These are phyloP conservation scores for Boletus speciosus DNA, from an alignment of 768 basidiomycete species.

Conservation along the genomic window DNA sequence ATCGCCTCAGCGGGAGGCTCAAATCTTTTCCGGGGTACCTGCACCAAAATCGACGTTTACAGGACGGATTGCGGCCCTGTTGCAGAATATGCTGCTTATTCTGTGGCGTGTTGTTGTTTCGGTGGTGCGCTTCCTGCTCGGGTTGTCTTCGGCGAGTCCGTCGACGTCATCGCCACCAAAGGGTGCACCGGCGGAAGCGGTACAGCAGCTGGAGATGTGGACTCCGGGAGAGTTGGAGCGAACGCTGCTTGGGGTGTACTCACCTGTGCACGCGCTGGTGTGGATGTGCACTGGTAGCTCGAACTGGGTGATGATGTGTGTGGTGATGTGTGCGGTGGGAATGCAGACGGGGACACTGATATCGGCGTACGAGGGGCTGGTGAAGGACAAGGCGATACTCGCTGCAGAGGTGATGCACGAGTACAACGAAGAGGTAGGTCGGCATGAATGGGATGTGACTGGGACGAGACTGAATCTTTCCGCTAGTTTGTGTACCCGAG, in stretches of 20 bases:
- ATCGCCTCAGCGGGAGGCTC: slow-evolving; percentile 31
- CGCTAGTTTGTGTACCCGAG: slow-evolving; percentile 80
- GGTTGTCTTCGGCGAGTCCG: slow-evolving; percentile 47
- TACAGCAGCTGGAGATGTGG: slow-evolving; percentile 83
- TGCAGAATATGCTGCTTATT: slow-evolving; percentile 36
- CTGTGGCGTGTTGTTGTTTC: slow-evolving; percentile 52
- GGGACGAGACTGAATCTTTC: neutral
- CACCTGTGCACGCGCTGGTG: slow-evolving; percentile 68
- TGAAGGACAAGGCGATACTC: slow-evolving; percentile 75
- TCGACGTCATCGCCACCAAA: slow-evolving; percentile 32
- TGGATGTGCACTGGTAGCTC: slow-evolving; percentile 69
- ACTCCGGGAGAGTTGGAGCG: slow-evolving; percentile 68
- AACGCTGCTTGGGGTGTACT: slow-evolving; percentile 70
- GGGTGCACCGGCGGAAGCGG: slow-evolving; percentile 42
- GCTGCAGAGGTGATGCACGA: slow-evolving; percentile 80
- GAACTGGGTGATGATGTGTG: slow-evolving; percentile 72
- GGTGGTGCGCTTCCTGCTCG: slow-evolving; percentile 66
- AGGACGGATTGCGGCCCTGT: slow-evolving; percentile 33
- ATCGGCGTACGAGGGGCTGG: slow-evolving; percentile 50
- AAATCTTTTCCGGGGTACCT: slow-evolving; percentile 29
- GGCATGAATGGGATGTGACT: neutral
- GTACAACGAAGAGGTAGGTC: slow-evolving; percentile 72
- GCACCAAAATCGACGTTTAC: slow-evolving; percentile 43
- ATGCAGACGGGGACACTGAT: slow-evolving; percentile 49
- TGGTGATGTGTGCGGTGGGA: slow-evolving; percentile 66